Evolutionary conservation across 139 green algal species (phyloP).

Genomic region (Choricystis sp.): DNA sequence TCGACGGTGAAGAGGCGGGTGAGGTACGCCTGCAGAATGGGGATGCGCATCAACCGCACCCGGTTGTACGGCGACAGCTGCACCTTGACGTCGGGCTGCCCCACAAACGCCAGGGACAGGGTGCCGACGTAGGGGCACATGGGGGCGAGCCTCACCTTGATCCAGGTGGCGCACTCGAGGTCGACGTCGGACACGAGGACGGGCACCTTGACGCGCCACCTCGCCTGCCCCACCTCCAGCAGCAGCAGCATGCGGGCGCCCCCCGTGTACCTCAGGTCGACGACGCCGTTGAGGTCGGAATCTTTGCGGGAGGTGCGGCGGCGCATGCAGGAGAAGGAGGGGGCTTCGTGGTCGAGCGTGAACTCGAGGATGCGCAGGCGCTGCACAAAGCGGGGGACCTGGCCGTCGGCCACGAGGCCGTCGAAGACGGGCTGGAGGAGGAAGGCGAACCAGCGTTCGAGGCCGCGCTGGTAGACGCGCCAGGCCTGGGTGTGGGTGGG

Average conservation of each 20-base stretch:
- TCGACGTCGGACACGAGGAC: slow-evolving; percentile 86
- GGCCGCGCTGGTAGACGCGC: slow-evolving; percentile 80
- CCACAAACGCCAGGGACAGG: slow-evolving; percentile 77
- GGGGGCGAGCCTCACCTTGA: slow-evolving; percentile 85
- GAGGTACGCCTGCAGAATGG: slow-evolving; percentile 73
- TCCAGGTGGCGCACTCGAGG: slow-evolving; percentile 80
- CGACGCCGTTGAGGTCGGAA: slow-evolving; percentile 69
- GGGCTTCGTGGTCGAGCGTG: slow-evolving; percentile 87
- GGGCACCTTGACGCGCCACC: slow-evolving; percentile 28
- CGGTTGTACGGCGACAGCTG: slow-evolving; percentile 87
- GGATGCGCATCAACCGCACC: slow-evolving; percentile 81
- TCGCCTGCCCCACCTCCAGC: slow-evolving; percentile 49
- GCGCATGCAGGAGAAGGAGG: slow-evolving; percentile 77
- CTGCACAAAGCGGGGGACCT: slow-evolving; percentile 36
- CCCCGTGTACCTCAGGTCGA: slow-evolving; percentile 79
- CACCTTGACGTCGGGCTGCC: slow-evolving; percentile 71
- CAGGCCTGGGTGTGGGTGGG: slow-evolving; percentile 58
- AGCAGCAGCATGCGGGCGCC: slow-evolving; percentile 81
- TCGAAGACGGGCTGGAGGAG: slow-evolving; percentile 90
- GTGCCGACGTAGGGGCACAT: slow-evolving; percentile 83
- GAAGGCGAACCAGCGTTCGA: slow-evolving; percentile 82
- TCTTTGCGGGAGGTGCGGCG: slow-evolving; percentile 63
- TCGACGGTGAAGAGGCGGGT: slow-evolving; percentile 78
- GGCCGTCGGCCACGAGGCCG: slow-evolving; percentile 37
- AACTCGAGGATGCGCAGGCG: slow-evolving; percentile 79